These are phyloP conservation scores for Daldinia grandis DNA, from an alignment of 495 filamentous ascomycete species.

Conservation along the genomic window DNA sequence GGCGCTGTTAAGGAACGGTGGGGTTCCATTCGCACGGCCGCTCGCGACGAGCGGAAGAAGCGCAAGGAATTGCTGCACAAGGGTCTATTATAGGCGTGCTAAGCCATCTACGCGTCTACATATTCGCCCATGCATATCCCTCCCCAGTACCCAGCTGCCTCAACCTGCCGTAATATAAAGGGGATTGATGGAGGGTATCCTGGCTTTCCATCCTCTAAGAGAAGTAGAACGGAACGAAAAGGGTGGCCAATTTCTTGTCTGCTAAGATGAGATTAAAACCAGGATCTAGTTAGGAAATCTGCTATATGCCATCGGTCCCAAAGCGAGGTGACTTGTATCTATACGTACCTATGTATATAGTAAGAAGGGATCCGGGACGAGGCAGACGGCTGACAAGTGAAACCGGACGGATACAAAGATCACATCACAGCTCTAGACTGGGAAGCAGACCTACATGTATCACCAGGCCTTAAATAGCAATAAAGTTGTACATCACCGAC, in stretches of 20 bases:
- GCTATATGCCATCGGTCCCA: background rate
- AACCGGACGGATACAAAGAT: background rate
- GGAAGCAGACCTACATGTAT: background rate
- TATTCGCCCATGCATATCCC: background rate
- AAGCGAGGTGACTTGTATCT: background rate
- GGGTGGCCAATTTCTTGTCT: background rate
- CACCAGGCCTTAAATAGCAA: background rate
- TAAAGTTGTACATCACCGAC: background rate
- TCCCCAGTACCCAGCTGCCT: background rate
- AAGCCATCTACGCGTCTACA: background rate
- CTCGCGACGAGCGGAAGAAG: conserved; percentile 76
- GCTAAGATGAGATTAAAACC: background rate
- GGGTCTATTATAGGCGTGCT: conserved; percentile 54
- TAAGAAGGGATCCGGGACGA: background rate
- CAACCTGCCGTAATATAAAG: background rate
- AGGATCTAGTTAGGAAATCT: background rate
- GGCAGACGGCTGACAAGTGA: background rate
- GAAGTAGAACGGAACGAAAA: background rate
- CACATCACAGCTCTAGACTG: background rate
- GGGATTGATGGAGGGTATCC: background rate
- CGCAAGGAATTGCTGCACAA: conserved; percentile 67
- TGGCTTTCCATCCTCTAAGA: background rate
- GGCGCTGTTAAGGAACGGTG: conserved; percentile 74
- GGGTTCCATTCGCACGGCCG: conserved; percentile 74
- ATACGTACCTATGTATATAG: background rate